Conservation (phyloP, 2,329 filamentous ascomycete genomes). For the Aureobasidium leucospermi region DNA sequence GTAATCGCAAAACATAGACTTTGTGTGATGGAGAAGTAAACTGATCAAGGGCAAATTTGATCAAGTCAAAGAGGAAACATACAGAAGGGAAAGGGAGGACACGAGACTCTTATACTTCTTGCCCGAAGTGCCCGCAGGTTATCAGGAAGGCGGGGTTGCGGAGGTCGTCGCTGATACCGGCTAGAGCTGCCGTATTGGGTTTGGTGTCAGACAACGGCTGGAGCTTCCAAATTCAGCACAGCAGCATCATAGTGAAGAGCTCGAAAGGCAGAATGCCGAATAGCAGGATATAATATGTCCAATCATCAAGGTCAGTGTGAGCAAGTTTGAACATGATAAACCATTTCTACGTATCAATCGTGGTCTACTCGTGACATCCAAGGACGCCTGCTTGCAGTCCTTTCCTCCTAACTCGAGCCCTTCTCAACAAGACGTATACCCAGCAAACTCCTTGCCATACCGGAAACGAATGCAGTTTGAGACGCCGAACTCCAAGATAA, state of each 20-base stretch:
- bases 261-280: not conserved
- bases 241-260: not conserved
- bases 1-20: not conserved
- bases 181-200: not conserved
- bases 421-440: not conserved
- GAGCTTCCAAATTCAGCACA: not conserved
- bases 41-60: not conserved
- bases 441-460: not conserved
- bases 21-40: not conserved
- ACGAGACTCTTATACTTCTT: not conserved
- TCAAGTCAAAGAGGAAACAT: no score
- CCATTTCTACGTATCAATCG: constrained; percentile 3
- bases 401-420: no score
- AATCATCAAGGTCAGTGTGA: not conserved
- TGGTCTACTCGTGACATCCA: constrained; percentile 3
- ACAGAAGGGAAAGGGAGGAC: not conserved
- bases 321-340: not conserved
- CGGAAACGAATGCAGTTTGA: not conserved
- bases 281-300: no score
- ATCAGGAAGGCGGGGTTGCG: not conserved
- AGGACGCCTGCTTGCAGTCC: not conserved
- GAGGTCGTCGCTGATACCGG: not conserved
- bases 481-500: not conserved
- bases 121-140: not conserved
- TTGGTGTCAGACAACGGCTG: not conserved